Evolutionary conservation across 1,284 basidiomycete genomes (phyloP), one percentile per base, ranked within the genome.

Genomic region (Ceratobasidium sp.): DNA sequence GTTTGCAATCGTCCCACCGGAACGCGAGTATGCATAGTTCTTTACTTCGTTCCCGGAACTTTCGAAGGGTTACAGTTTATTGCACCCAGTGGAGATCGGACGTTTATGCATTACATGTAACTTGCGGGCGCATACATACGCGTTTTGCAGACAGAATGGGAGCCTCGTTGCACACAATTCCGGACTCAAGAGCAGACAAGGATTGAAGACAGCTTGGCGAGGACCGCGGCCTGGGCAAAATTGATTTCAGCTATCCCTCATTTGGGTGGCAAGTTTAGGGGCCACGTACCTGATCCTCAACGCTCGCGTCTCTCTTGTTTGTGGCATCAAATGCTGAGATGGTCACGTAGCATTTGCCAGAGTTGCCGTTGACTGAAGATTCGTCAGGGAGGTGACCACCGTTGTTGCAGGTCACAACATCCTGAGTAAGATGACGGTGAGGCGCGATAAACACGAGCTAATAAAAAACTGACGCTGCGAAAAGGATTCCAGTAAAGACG

Each of bases 401-500:
- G 43, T 59, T 70, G 55, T 34, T 50, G 36, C 67, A 70, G 26
- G 67, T 70, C 30, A 59, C 67, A 23, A 58, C 41, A 23, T 70
- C 55, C 67, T 70, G 26, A 46, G n/a, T 21, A 10, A 18, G 14
- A 16, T 16, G 2, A 30, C 3, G 48, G 23, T 36, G 8, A 34
- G 26, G 30, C 8, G n/a, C 28, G 3, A 43, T 70, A 10, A 10
- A 6, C 4, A 12, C 9, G 43, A 21, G n/a, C 1, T 12, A 12
- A 41, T 18, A 46, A 3, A 45, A 48, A n/a, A 2, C 67, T 58
- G 58, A 52, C 64, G n/a, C 16, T 59, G 36, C 58, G 67, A 39
- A 34, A 21, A 23, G 34, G 45, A 45, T 48, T 46, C 34, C 73
- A 36, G 65, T 62, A 55, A 21, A 85, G 78, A n/a, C 85, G 79